Conservation (phyloP, 768 basidiomycete genomes). For the Russula earlei region DNA sequence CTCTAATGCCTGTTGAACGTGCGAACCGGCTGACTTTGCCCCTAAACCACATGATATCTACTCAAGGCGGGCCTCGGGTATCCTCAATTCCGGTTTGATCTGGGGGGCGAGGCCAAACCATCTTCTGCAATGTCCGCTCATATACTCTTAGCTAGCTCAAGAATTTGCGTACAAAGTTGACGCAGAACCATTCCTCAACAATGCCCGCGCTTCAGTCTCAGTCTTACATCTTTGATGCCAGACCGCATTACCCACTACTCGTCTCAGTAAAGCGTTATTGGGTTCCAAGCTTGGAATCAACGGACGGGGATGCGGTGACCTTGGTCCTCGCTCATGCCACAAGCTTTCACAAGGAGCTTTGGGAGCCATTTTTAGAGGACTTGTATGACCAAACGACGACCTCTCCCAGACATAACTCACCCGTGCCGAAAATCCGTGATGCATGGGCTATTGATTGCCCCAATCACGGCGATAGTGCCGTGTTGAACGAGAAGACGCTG, state of each 20-base stretch:
- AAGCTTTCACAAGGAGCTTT: conserved; percentile 49
- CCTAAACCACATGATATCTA: no score
- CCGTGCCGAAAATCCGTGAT: conserved; percentile 34
- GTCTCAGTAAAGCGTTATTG: conserved; percentile 43
- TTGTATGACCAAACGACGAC: conserved; percentile 27
- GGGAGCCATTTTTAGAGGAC: conserved; percentile 46
- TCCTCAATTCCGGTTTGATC: no score
- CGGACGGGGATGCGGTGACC: conserved; percentile 35
- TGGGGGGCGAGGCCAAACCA: no score
- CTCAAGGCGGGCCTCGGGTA: no score
- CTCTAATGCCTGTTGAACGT: no score
- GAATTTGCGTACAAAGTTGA: no score
- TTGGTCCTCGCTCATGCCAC: conserved; percentile 45
- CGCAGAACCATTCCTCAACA: neutral
- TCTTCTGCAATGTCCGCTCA: no score
- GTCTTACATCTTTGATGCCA: conserved; percentile 41
- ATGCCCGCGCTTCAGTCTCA: conserved; percentile 11
- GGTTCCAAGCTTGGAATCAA: conserved; percentile 27
- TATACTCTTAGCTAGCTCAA: no score
- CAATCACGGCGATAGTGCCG: conserved; percentile 46
- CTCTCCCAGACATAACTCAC: neutral
- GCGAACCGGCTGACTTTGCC: no score
- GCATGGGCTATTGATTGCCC: conserved; percentile 44
- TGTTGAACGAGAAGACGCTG: conserved; percentile 38
- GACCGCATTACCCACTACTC: conserved; percentile 41